These are phyloP conservation scores for Intubia oerlemansii DNA, from an alignment of 2,329 filamentous ascomycete species.

Conservation along the genomic window DNA sequence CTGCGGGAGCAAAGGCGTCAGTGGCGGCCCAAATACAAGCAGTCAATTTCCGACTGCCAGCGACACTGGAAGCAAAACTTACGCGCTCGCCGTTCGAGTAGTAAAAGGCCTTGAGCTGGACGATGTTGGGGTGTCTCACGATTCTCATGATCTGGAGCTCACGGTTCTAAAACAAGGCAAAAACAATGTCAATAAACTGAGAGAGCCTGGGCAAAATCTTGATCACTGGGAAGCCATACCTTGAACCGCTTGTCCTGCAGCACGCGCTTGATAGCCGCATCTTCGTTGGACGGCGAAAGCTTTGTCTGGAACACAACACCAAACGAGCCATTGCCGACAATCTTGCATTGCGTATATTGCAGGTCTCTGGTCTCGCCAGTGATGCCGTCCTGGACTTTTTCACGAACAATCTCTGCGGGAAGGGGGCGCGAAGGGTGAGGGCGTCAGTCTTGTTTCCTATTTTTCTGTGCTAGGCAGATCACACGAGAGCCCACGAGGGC, in stretches of 20 bases:
- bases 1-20: too few relatives aligned
- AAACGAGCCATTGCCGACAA: conserved; percentile 96
- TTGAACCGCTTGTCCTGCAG: conserved; percentile 99
- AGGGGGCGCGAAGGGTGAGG: too few relatives aligned
- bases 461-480: too few relatives aligned
- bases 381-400: conserved; percentile 96
- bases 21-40: neutral
- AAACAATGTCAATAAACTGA: neutral
- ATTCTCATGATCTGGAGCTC: conserved; percentile 99
- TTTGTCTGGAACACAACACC: conserved; percentile 99
- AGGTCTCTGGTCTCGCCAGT: conserved; percentile 93
- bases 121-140: conserved; percentile 95
- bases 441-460: neutral
- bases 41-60: neutral
- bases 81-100: conserved; percentile 98
- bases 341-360: conserved; percentile 98
- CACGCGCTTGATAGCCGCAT: conserved; percentile 97
- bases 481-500: too few relatives aligned
- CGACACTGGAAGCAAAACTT: too few relatives aligned
- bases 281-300: conserved; percentile 89
- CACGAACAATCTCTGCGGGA: conserved; percentile 79
- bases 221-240: conserved; percentile 40
- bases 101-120: conserved; percentile 97
- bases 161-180: conserved; percentile 92
- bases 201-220: neutral